Conservation (phyloP, 495 filamentous ascomycete species). For the Talaromyces proteolyticus region DNA sequence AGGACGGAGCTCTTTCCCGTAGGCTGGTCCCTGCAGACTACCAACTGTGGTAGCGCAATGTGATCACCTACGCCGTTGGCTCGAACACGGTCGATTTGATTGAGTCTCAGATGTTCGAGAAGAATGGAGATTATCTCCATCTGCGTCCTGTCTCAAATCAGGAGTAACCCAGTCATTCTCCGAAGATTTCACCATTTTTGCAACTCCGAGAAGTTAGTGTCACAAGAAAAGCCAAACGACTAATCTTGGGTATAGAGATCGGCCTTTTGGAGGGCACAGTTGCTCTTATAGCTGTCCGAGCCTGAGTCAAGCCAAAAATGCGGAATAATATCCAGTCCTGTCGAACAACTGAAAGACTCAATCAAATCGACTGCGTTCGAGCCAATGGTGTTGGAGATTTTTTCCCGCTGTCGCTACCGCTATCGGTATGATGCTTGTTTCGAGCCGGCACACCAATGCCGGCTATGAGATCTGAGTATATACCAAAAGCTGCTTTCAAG, state of each 20-base stretch:
- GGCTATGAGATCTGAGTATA: too few relatives aligned
- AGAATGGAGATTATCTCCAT: not conserved
- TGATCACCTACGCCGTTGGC: not conserved
- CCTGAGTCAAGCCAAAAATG: not conserved
- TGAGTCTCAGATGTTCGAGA: not conserved
- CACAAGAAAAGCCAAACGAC: too few relatives aligned
- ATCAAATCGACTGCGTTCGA: not conserved
- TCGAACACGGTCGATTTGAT: not conserved
- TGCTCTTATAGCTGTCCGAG: too few relatives aligned
- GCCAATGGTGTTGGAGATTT: not conserved
- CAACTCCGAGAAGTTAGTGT: too few relatives aligned
- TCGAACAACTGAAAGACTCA: not conserved
- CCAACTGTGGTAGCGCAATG: conserved; percentile 49
- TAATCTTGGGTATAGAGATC: too few relatives aligned
- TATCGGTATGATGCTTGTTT: too few relatives aligned
- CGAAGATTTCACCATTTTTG: too few relatives aligned
- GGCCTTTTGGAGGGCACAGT: too few relatives aligned
- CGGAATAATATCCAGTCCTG: not conserved
- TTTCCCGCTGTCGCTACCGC: conserved; percentile 48
- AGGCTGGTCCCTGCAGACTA: conserved; percentile 60
- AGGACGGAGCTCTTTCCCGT: conserved; percentile 63
- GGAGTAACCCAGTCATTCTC: not conserved
- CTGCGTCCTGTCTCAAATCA: not conserved
- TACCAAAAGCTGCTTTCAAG: too few relatives aligned
- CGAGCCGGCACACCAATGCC: too few relatives aligned